Conservation (phyloP, 1,284 basidiomycete species). For the Pseudozyma hubeiensis region DNA sequence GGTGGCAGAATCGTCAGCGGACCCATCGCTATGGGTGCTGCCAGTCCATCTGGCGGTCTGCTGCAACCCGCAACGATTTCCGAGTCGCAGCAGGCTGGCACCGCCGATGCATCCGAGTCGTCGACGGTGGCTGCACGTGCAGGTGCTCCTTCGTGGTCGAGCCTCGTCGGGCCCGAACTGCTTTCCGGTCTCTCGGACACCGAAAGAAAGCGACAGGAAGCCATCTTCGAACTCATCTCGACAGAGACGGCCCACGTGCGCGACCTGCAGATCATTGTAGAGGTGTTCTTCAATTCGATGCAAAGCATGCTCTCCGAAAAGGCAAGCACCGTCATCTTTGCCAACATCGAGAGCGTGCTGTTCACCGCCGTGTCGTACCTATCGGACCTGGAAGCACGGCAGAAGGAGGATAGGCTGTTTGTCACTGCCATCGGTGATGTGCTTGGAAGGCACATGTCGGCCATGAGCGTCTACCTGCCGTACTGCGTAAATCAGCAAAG, state of each 20-base stretch:
- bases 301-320: constrained; percentile 79
- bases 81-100: constrained; percentile 15
- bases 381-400: constrained; percentile 84
- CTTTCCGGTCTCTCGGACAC: constrained; percentile 83
- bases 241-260: constrained; percentile 97
- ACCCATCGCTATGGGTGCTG: constrained; percentile 31
- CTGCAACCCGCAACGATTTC: constrained; percentile 17
- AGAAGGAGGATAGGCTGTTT: constrained; percentile 89
- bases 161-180: constrained; percentile 83
- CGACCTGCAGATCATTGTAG: constrained; percentile 79
- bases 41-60: constrained; percentile 7
- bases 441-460: constrained; percentile 78
- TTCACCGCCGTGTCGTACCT: constrained; percentile 36
- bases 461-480: constrained; percentile 83
- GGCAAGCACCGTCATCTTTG: constrained; percentile 85
- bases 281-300: constrained; percentile 83
- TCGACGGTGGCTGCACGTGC: constrained; percentile 7
- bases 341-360: constrained; percentile 82
- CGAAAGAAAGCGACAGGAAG: constrained; percentile 97
- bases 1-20: constrained; percentile 34
- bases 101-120: not conserved
- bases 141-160: constrained; percentile 81
- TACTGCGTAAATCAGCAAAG: constrained; percentile 91
- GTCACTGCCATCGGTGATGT: constrained; percentile 89
- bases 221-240: constrained; percentile 98